Base-by-base conservation (phyloP, 2,329 filamentous ascomycete genomes). In the Scytalidium lignicola region DNA sequence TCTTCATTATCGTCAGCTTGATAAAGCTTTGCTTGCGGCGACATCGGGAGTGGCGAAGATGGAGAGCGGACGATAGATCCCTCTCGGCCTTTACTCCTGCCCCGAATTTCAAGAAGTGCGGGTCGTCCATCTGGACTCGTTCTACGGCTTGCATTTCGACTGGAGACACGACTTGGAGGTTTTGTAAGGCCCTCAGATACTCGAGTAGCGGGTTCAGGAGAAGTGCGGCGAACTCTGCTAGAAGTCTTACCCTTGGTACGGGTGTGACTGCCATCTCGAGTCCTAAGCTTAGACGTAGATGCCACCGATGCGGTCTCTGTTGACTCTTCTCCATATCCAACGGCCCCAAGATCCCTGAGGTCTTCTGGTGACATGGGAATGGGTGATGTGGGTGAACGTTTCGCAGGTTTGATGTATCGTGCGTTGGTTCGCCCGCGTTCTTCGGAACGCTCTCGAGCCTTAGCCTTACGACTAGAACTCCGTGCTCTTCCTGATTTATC, bases 301-400 rank as follows among this genome's bases (percentile, higher is more conserved):
- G 49, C 48, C n/a, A 62, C 62, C 7, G 63, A 61, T 19, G 58
- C 62, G 29, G 52, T 49, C 47, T 53, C 49, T 23, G 22, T 23
- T 28, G 43, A 41, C 55, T 47, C 67, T 64, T 51, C 61, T 55
- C 49, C 62, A 52, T 53, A 68, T 61, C 60, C 55, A 41, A 53
- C 44, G 26, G 61, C 57, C 54, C 76, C 79, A 44, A 86, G 67
- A 57, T 79, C 84, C 61, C 82, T 80, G 51, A 88, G 65, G 60
- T 96, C 90, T 59, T 96, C 89, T 0, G 90, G 90, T 2, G 91
- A 95, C 91, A 96, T 96, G 2, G 91, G 90, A 2, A 96, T 79
- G 0, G 92, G 92, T 0, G 92, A 96, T 2, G 90, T 95, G 1
- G 92, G 92, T 1, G 92, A 96, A 19, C 88, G 79, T 68, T 96